Percentiles rank a stretch among this genome's conserved stretches.
Conservation (phyloP, 108 stramenopile genomes). For the Seminavis robusta region DNA sequence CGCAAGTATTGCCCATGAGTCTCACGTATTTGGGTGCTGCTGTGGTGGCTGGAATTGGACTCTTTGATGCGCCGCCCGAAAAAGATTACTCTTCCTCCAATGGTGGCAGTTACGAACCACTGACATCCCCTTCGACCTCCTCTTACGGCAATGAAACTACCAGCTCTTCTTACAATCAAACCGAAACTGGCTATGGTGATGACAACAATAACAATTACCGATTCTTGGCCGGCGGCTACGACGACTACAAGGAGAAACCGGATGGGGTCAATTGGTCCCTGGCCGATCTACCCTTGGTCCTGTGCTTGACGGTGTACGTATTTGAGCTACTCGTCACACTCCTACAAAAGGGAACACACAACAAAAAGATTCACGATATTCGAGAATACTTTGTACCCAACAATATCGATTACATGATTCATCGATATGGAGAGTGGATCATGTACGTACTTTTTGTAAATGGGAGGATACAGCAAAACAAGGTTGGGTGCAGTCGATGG, state of each 20-base stretch:
- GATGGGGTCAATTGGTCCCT: conserved; percentile 8
- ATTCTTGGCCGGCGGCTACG: no score
- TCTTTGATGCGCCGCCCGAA: no score
- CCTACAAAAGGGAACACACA: background rate
- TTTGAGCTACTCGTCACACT: background rate
- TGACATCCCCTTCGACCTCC: no score
- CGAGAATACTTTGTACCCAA: conserved; percentile 25
- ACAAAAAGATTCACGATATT: conserved; percentile 6
- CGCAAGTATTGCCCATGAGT: conserved; percentile 5
- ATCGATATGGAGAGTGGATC: conserved; percentile 61
- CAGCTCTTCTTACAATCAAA: no score
- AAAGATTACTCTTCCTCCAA: no score
- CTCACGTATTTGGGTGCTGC: conserved; percentile 1
- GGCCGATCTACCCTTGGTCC: conserved; percentile 15
- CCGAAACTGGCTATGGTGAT: no score
- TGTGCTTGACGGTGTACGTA: conserved; percentile 6
- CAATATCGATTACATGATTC: conserved; percentile 47
- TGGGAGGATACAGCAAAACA: conserved; percentile 5
- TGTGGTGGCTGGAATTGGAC: no score
- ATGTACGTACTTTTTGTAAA: conserved; percentile 29
- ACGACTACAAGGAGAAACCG: no score
- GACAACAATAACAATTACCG: no score
- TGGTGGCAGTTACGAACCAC: no score
- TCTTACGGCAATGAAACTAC: no score
- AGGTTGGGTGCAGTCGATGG: conserved; percentile 15